Conservation (phyloP, 805 yeast genomes). For the Metschnikowia reukaufii region DNA sequence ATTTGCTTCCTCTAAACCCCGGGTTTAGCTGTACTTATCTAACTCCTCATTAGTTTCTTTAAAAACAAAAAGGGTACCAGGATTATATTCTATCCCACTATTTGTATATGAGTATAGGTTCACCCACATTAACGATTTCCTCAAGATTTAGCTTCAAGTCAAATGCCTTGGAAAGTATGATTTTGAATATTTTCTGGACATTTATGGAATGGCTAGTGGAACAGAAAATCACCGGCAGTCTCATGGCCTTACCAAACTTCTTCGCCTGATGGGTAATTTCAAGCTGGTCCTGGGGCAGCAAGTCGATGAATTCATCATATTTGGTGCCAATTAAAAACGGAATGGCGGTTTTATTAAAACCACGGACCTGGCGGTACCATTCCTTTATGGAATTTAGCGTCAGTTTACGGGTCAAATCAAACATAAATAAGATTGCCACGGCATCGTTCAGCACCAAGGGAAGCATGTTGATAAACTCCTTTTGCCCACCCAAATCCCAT, state of each 20-base stretch:
- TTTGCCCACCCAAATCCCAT: slow-evolving; percentile 96
- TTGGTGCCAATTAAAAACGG: slow-evolving; percentile 93
- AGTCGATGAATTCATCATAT: slow-evolving; percentile 80
- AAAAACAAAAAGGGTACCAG: too few species aligned
- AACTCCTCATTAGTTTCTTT: too few species aligned
- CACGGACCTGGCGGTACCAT: slow-evolving; percentile 92
- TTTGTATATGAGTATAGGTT: slow-evolving; percentile 78
- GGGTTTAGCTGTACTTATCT: too few species aligned
- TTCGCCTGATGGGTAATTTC: slow-evolving; percentile 82
- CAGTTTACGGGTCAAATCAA: slow-evolving; percentile 80
- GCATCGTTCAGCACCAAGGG: slow-evolving; percentile 92
- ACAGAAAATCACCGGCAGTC: slow-evolving; percentile 79
- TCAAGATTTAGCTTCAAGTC: slow-evolving; percentile 80
- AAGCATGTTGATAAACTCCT: slow-evolving; percentile 92
- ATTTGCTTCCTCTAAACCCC: too few species aligned
- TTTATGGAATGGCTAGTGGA: slow-evolving; percentile 92
- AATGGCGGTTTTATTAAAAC: slow-evolving; percentile 85
- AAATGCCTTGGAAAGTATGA: slow-evolving; percentile 86
- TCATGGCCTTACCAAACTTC: slow-evolving; percentile 86
- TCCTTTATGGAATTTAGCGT: slow-evolving; percentile 87
- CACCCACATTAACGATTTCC: slow-evolving; percentile 84
- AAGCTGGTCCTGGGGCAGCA: slow-evolving; percentile 76
- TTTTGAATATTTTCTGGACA: slow-evolving; percentile 89
- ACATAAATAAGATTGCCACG: slow-evolving; percentile 85
- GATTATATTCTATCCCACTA: too few species aligned